Conservation (phyloP, 2,329 filamentous ascomycete genomes). For the Xylariaceae sp. region DNA sequence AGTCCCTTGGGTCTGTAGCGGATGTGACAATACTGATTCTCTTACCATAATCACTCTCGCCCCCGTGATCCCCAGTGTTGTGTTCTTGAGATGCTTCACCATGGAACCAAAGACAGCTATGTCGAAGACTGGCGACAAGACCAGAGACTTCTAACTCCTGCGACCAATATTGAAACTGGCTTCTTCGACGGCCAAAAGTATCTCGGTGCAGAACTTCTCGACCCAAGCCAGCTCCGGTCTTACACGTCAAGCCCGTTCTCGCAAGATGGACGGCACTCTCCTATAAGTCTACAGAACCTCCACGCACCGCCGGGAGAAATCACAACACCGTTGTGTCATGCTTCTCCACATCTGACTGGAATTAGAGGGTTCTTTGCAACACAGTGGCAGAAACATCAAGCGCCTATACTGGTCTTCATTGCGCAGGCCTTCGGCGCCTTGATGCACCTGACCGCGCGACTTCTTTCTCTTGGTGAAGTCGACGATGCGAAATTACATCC, state of each 20-base stretch:
- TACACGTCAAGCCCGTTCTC: constrained; percentile 43
- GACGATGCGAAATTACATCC: constrained; percentile 66
- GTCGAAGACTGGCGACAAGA: not conserved
- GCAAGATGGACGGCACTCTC: constrained; percentile 29
- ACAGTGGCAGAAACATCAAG: constrained; percentile 58
- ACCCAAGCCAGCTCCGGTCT: constrained; percentile 35
- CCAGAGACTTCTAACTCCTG: not conserved
- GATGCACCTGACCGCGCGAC: constrained; percentile 80
- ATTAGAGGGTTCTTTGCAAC: constrained; percentile 14
- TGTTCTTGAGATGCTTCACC: not conserved
- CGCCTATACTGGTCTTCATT: constrained; percentile 68
- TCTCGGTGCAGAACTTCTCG: constrained; percentile 21
- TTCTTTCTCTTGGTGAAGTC: constrained; percentile 59
- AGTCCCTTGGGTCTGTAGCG: too few relatives aligned
- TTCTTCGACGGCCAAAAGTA: constrained; percentile 4
- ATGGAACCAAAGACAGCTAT: not conserved
- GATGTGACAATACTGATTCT: too few relatives aligned
- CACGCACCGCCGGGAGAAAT: constrained; percentile 6
- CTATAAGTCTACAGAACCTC: constrained; percentile 14
- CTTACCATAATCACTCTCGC: too few relatives aligned
- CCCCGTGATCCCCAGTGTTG: too few relatives aligned
- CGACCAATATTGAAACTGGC: not conserved
- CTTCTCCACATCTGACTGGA: not conserved
- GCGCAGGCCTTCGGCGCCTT: constrained; percentile 78
- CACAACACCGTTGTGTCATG: not conserved